These are phyloP conservation scores for Cicer bijugum DNA, from an alignment of 306 rosid genomes.

Conservation along the genomic window DNA sequence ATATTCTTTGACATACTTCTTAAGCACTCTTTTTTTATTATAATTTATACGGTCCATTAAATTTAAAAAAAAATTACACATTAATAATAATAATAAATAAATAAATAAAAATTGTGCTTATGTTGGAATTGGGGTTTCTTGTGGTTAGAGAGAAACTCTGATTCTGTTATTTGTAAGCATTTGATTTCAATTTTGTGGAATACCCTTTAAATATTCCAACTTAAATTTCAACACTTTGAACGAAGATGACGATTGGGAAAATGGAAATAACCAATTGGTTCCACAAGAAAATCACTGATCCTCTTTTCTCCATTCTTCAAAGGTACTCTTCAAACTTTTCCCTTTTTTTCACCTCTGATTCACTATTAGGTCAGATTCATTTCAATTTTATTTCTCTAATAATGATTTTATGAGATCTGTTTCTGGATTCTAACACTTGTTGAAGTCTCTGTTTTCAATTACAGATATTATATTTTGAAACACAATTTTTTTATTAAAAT, in stretches of 20 bases:
- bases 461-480: too few species aligned
- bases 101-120: background rate
- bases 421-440: constrained; percentile 3
- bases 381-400: background rate
- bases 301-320: constrained; percentile 69
- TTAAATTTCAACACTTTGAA: constrained; percentile 29
- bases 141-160: constrained; percentile 26
- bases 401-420: constrained; percentile 13
- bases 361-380: constrained; percentile 21
- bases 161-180: constrained; percentile 33
- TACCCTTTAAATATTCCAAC: constrained; percentile 14
- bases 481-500: too few species aligned
- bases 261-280: constrained; percentile 60
- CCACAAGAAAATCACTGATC: constrained; percentile 66
- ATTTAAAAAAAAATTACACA: too few species aligned
- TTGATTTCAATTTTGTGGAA: constrained; percentile 13
- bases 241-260: constrained; percentile 48
- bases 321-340: constrained; percentile 51
- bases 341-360: background rate
- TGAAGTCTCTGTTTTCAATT: background rate
- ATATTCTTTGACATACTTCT: too few species aligned
- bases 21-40: too few species aligned
- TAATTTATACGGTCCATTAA: too few species aligned
- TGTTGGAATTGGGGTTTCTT: constrained; percentile 34
- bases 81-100: background rate